A percentile compares a stretch with the other conserved stretches of the same genome.
These are phyloP conservation scores for Rhizoclosmatium sp. DNA, from an alignment of 192 early-diverging fungal species.

Conservation along the genomic window DNA sequence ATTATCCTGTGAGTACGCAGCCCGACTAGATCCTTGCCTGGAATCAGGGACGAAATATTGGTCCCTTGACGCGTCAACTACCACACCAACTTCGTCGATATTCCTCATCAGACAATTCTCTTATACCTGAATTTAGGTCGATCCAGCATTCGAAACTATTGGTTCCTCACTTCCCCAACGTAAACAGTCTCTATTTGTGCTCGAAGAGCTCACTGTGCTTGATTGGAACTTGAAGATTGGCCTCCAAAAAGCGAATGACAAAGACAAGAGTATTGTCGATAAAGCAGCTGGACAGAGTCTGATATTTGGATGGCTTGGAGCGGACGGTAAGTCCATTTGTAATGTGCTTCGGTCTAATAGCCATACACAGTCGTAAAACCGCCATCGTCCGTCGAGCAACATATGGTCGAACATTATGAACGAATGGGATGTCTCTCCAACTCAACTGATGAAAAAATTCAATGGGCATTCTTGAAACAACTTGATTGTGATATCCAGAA, in stretches of 20 bases:
- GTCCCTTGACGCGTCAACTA: not conserved
- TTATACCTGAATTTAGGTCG: not conserved
- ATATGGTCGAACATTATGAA: slow-evolving; percentile 12
- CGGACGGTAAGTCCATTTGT: not conserved
- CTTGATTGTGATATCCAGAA: not conserved
- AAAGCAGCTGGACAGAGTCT: not conserved
- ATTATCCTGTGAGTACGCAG: slow-evolving; percentile 5
- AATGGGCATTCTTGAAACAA: slow-evolving; percentile 14
- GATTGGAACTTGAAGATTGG: slow-evolving; percentile 24
- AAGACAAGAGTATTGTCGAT: not conserved
- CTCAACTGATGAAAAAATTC: slow-evolving; percentile 13
- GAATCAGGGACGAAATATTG: not conserved
- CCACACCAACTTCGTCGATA: not conserved
- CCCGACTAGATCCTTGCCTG: not conserved
- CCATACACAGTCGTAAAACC: not conserved
- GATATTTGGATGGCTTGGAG: slow-evolving; percentile 6
- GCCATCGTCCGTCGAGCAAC: not conserved
- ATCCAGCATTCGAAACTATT: not conserved
- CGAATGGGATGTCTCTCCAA: slow-evolving; percentile 11
- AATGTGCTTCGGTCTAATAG: not conserved
- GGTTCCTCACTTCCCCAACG: slow-evolving; percentile 1
- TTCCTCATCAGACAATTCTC: not conserved
- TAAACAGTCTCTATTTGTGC: not conserved
- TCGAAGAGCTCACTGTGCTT: slow-evolving; percentile 8
- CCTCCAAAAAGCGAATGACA: not conserved